Evolutionary conservation across 495 filamentous ascomycete genomes (phyloP), one percentile per base, ranked within the genome.

Genomic region (Penicillium bovifimosum): DNA sequence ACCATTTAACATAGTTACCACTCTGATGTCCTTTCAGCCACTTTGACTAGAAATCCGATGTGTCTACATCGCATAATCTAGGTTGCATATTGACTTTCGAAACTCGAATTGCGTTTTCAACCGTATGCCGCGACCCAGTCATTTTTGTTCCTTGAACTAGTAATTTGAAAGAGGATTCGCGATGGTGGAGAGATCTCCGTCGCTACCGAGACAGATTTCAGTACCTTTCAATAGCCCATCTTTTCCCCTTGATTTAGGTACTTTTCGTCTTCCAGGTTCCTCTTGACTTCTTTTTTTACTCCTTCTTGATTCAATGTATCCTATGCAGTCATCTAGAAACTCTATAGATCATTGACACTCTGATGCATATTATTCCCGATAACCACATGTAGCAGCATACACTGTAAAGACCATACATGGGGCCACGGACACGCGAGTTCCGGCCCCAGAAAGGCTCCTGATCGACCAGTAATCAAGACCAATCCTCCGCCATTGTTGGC

Each of bases 81-180:
- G 32, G 32, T 11, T 34, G 32, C 32, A 34, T 34, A 34, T n/a
- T 26, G 28, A 38, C 46, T 48, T 48, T 24, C 35, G 48, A 50
- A 50, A 50, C 48, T 42, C 33, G 26, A 39, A 49, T 62, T 53
- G 53, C 43, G 55, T 58, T 58, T 52, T 56, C 47, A 46, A 59
- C 55, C 34, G 56, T 57, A 48, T 47, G 56, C 46, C 62, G 62
- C 62, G 62, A 65, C 60, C 62, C 62, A 65, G 62, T 65, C 62
- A 63, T 65, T 65, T 59, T 65, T 52, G 36, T 57, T 36, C 14
- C 14, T 13, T 47, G 29, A 13, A 38, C 46, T 48, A 48, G 46
- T 48, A 48, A 38, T 48, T 48, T 48, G 46, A 27, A 47, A 42
- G 40, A 24, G 9, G 24, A 14, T 58, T 48, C 55, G 50, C 18